These are phyloP conservation scores for Echinochloa phyllopogon DNA, from an alignment of 176 grass and related monocot species.

Conservation along the genomic window DNA sequence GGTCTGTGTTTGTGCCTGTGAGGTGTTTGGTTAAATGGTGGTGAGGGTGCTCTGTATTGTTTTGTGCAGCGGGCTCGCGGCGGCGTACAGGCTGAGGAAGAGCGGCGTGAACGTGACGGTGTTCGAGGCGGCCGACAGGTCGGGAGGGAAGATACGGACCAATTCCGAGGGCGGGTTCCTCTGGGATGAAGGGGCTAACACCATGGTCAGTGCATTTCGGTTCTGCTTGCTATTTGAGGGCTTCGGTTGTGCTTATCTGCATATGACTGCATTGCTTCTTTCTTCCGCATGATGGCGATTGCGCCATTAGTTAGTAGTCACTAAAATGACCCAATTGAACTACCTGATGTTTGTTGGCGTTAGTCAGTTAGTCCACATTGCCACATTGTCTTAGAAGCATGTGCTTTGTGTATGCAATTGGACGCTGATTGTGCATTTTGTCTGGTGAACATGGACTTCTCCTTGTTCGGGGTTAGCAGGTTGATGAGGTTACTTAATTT, in stretches of 20 bases:
- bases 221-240: not conserved
- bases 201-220: conserved; percentile 67
- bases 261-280: not conserved
- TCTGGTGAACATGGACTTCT: not conserved
- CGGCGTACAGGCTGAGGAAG: conserved; percentile 81
- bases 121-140: conserved; percentile 75
- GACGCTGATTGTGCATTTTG: not conserved
- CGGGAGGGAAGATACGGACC: conserved; percentile 91
- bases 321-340: not conserved
- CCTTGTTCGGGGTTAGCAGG: not conserved
- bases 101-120: conserved; percentile 79
- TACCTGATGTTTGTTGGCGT: not conserved
- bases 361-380: not conserved
- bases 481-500: conserved; percentile 15
- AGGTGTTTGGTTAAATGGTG: conserved; percentile 48
- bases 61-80: conserved; percentile 75
- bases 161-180: conserved; percentile 73
- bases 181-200: conserved; percentile 99
- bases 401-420: not conserved
- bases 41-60: conserved; percentile 6
- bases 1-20: not conserved
- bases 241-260: not conserved
- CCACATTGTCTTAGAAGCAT: not conserved
- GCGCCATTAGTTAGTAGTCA: not conserved
- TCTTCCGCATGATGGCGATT: not conserved